Evolutionary conservation across 495 filamentous ascomycete species (phyloP).

Genomic region (Neurospora terricola): DNA sequence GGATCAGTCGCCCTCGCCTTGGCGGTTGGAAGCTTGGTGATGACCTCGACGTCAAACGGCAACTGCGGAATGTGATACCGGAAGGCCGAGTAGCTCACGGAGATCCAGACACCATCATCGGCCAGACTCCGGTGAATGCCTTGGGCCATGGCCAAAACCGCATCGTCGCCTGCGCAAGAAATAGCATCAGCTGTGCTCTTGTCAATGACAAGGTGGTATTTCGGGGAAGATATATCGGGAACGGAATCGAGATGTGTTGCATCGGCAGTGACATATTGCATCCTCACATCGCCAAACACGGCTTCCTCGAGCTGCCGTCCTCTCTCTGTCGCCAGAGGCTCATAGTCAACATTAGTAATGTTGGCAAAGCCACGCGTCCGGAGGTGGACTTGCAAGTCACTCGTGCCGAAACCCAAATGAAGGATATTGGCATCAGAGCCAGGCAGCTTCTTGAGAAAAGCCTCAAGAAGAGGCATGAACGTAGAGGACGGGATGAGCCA

Average conservation of each 20-base stretch:
- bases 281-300: slow-evolving; percentile 24
- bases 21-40: slow-evolving; percentile 22
- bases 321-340: slow-evolving; percentile 28
- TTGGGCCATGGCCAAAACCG: slow-evolving; percentile 20
- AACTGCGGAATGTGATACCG: slow-evolving; percentile 20
- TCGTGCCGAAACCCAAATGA: slow-evolving; percentile 32
- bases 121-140: slow-evolving; percentile 16
- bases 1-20: slow-evolving; percentile 27
- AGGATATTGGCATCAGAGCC: slow-evolving; percentile 16
- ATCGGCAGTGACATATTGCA: slow-evolving; percentile 27
- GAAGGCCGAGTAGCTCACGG: slow-evolving; percentile 28
- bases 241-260: slow-evolving; percentile 17
- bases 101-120: slow-evolving; percentile 27
- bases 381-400: slow-evolving; percentile 30
- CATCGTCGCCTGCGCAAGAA: slow-evolving; percentile 22
- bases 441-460: slow-evolving; percentile 13
- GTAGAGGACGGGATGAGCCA: slow-evolving; percentile 27
- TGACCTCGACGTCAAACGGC: slow-evolving; percentile 25
- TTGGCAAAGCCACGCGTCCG: slow-evolving; percentile 19
- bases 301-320: slow-evolving; percentile 21
- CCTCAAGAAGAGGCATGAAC: slow-evolving; percentile 24
- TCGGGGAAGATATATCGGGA: background rate
- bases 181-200: slow-evolving; percentile 35
- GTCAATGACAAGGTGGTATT: slow-evolving; percentile 27
- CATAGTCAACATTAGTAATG: slow-evolving; percentile 35